Conservation (phyloP, 2,329 filamentous ascomycete species). For the Aspergillus brunneoviolaceus region DNA sequence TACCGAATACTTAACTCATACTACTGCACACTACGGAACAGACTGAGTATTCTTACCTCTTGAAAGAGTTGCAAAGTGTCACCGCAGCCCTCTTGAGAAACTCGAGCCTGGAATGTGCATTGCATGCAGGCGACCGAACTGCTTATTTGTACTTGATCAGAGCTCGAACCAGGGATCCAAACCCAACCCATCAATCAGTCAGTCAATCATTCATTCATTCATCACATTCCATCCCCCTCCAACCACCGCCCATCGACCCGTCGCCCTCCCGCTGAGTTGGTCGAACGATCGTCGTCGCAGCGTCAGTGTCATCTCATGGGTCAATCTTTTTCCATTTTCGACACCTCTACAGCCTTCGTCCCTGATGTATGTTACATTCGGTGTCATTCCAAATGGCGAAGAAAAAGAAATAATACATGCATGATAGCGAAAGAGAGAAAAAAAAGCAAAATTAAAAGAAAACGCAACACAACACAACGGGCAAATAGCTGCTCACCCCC, state of each 20-base stretch:
- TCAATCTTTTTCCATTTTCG: not conserved
- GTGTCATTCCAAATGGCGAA: not conserved
- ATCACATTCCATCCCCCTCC: not conserved
- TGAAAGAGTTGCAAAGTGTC: not conserved
- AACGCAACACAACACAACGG: not conserved
- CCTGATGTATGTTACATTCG: not conserved
- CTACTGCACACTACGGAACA: too few relatives aligned
- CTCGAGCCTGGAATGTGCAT: not conserved
- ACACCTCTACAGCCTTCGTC: not conserved
- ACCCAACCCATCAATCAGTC: too few relatives aligned
- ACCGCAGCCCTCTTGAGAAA: not conserved
- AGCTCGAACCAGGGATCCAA: not conserved
- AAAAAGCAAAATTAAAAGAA: not conserved
- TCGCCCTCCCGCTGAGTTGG: not conserved
- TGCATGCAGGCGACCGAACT: conserved; percentile 2
- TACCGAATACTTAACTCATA: too few relatives aligned
- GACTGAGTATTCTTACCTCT: too few relatives aligned
- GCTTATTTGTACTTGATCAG: conserved; percentile 3
- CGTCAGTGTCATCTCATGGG: not conserved
- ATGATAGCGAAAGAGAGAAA: not conserved
- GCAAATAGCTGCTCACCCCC: not conserved
- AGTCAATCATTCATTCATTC: not conserved
- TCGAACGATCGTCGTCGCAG: not conserved
- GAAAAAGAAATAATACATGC: not conserved
- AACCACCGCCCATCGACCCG: not conserved